Evolutionary conservation across 2,329 filamentous ascomycete species (phyloP).

Genomic region (Ophiostoma montium): DNA sequence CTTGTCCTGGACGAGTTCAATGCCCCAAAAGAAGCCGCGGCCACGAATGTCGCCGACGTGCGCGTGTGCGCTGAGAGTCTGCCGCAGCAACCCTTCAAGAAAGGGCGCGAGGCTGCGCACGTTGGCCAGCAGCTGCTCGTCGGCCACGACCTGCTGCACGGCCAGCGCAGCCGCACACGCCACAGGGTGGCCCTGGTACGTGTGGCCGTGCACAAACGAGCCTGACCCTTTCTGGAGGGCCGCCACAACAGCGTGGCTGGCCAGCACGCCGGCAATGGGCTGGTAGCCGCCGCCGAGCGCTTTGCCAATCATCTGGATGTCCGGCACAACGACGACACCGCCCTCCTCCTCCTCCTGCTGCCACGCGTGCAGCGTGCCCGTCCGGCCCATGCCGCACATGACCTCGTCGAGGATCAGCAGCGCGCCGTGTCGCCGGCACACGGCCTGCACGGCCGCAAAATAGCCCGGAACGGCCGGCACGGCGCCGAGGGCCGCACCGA

Average conservation of each 20-base stretch:
- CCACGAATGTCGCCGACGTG: conserved; percentile 30
- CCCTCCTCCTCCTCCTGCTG: conserved; percentile 41
- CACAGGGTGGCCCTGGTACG: conserved; percentile 31
- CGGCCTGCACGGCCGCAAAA: conserved; percentile 27
- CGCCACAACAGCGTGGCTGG: conserved; percentile 33
- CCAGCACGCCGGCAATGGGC: conserved; percentile 44
- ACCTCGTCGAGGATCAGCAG: conserved; percentile 46
- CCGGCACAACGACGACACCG: conserved; percentile 34
- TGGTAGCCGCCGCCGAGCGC: conserved; percentile 47
- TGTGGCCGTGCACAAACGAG: conserved; percentile 45
- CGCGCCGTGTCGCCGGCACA: conserved; percentile 41
- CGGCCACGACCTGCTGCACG: conserved; percentile 25
- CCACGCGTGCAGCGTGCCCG: conserved; percentile 48
- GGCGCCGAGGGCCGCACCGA: conserved; percentile 46
- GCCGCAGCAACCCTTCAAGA: no score
- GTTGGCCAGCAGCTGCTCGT: conserved; percentile 23
- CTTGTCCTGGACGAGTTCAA: conserved; percentile 28
- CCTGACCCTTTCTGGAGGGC: conserved; percentile 28
- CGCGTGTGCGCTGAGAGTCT: conserved; percentile 22
- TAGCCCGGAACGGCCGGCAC: conserved; percentile 38
- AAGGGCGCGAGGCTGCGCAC: conserved; percentile 20
- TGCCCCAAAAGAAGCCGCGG: conserved; percentile 29
- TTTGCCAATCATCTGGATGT: conserved; percentile 51
- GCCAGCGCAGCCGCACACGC: conserved; percentile 26
- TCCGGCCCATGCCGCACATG: conserved; percentile 55